phyloP scores from a whole-genome alignment of 306 rosid species.

The Hippophae gyantsensis region DNA sequence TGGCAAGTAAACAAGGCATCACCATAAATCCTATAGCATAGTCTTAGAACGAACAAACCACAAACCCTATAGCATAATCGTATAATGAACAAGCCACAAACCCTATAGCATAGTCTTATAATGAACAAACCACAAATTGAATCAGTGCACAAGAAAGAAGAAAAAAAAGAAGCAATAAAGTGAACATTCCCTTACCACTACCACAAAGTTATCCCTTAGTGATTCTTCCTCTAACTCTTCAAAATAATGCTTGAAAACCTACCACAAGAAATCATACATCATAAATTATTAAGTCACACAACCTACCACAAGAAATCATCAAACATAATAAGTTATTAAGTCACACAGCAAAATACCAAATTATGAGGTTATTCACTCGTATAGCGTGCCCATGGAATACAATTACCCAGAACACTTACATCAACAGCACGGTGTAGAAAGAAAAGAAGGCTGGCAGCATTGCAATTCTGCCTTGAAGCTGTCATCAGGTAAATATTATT shows the following conservation, averaged over 20 bases:
- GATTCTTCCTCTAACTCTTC: conserved; percentile 97
- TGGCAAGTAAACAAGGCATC: conserved; percentile 21
- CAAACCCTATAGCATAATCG: background rate
- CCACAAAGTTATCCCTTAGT: conserved; percentile 94
- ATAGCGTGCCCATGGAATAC: background rate
- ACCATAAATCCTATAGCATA: conserved; percentile 3
- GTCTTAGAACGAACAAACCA: no score
- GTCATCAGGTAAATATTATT: conserved; percentile 83
- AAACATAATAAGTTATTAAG: no score
- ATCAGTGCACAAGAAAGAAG: background rate
- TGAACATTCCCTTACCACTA: conserved; percentile 56
- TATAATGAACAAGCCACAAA: background rate
- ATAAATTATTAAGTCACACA: no score
- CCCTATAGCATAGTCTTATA: background rate
- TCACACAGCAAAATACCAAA: no score
- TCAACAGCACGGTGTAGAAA: conserved; percentile 87
- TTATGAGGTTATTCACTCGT: no score
- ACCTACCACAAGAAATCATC: conserved; percentile 6
- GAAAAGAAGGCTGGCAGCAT: conserved; percentile 91
- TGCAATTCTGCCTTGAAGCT: conserved; percentile 93
- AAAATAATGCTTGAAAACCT: conserved; percentile 96
- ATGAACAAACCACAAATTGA: background rate
- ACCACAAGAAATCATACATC: conserved; percentile 14
- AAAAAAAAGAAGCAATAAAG: background rate
- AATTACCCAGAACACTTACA: conserved; percentile 40